Conservation (phyloP, 441 rosid genomes). For the Euphorbia corollata region DNA sequence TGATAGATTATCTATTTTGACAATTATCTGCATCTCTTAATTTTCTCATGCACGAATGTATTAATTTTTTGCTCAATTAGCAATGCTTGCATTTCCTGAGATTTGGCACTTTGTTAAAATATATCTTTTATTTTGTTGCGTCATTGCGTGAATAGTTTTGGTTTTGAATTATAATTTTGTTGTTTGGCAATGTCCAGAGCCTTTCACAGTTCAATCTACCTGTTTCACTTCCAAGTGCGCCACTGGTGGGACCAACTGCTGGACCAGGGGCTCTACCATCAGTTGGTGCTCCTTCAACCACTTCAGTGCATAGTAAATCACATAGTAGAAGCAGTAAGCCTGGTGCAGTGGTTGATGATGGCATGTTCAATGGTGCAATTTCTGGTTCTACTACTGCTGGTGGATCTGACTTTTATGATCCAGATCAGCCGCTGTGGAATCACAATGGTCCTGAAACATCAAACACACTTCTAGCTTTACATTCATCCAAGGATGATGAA, state of each 20-base stretch:
- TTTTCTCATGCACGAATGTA: neutral
- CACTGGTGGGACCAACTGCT: constrained; percentile 51
- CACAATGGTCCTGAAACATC: constrained; percentile 64
- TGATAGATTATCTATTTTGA: neutral
- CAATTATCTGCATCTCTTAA: neutral
- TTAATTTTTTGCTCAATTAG: neutral
- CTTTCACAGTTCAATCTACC: constrained; percentile 98
- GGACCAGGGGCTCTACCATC: constrained; percentile 51
- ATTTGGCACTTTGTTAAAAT: constrained; percentile 4
- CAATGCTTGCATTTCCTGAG: constrained; percentile 2
- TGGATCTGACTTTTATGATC: constrained; percentile 90
- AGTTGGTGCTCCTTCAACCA: constrained; percentile 43
- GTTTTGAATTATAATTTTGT: constrained; percentile 17
- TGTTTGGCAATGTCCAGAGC: constrained; percentile 58
- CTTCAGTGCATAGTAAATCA: constrained; percentile 43
- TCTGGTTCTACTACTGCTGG: constrained; percentile 37
- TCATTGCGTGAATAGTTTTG: neutral
- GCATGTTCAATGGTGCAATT: constrained; percentile 47
- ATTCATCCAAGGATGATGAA: constrained; percentile 52
- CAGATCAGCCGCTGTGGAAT: constrained; percentile 99
- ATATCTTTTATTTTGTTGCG: neutral
- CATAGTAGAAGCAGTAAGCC: constrained; percentile 51
- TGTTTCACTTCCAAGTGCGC: constrained; percentile 78
- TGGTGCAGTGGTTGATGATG: constrained; percentile 59
- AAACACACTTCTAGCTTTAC: constrained; percentile 39